Evolutionary conservation across 352 stramenopile genomes (phyloP), one percentile per base, ranked within the genome.

Genomic region (Phytophthora brassicae): DNA sequence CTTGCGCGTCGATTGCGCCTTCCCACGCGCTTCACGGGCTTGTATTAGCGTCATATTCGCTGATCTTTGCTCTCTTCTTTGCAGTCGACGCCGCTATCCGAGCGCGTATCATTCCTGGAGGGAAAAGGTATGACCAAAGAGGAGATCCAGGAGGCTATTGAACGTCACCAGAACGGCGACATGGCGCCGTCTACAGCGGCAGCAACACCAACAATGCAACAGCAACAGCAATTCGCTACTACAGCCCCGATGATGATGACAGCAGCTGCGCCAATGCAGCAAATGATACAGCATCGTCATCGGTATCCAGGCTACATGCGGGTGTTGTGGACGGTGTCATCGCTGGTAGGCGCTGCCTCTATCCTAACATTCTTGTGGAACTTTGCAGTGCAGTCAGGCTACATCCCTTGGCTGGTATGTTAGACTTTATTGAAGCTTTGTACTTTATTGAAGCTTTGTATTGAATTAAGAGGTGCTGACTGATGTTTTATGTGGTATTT

Each of bases 41-140:
- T 13, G 33, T 48, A 53, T 39, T 59, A 12, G 20, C 36, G 16
- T 33, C 2, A 16, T n/a, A 12, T 41, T 44, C 23, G 42, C 53
- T 60, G 8, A 43, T 24, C 4, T 51, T n/a, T 9, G 12, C 17
- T 53, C 11, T 35, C 11, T 38, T 13, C 52, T 20, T 8, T 49
- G 28, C 50, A 70, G 63, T 54, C 79, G 8, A 92, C 84, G 56
- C 84, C 84, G 26, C 60, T 94, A 44, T 89, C 82, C 1, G 82
- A 94, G 61, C 82, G 84, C 33, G 75, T 92, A 52, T 79, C 71
- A 11, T 94, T 94, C 59, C 62, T 94, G 26, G 84, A 92, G 64
- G 77, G 85, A 39, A 94, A 94, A 63, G 84, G 84, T 3, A 76
- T 94, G 77, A 88, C 75, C 11, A 89, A 90, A 44, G 75, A 91